Evolutionary conservation across 2,329 filamentous ascomycete species (phyloP).

Genomic region (Alternaria gansuensis): DNA sequence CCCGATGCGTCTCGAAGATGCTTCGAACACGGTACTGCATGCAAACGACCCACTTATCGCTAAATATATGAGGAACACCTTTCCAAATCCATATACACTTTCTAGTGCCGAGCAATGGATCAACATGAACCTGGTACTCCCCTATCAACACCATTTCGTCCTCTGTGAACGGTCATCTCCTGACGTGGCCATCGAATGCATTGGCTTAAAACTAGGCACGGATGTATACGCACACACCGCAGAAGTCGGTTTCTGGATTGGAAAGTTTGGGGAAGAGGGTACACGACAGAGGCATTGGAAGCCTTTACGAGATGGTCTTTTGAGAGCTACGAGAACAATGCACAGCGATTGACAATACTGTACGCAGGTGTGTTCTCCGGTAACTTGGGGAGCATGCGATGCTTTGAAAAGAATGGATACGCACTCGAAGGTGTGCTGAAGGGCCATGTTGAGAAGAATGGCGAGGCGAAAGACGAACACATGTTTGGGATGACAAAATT

Average conservation of each 20-base stretch:
- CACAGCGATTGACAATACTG: conserved; percentile 40
- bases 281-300: conserved; percentile 46
- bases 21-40: conserved; percentile 31
- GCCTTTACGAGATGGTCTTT: conserved; percentile 52
- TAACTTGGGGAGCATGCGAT: conserved; percentile 50
- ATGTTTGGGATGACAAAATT: conserved; percentile 49
- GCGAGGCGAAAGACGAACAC: conserved; percentile 43
- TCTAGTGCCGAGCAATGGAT: conserved; percentile 50
- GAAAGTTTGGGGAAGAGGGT: conserved; percentile 50
- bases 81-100: conserved; percentile 54
- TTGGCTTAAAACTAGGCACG: conserved; percentile 50
- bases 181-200: conserved; percentile 45
- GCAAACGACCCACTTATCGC: conserved; percentile 47
- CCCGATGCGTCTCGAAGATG: conserved; percentile 47
- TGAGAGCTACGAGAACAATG: conserved; percentile 32
- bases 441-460: conserved; percentile 49
- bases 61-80: conserved; percentile 51
- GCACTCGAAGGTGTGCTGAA: conserved; percentile 49
- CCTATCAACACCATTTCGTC: conserved; percentile 31
- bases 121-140: conserved; percentile 29
- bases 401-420: conserved; percentile 54
- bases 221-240: conserved; percentile 51
- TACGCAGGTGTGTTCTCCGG: conserved; percentile 40
- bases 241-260: conserved; percentile 57
- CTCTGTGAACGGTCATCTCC: conserved; percentile 28